These are phyloP conservation scores for Fusarium agapanthi DNA, from an alignment of 2,329 filamentous ascomycete genomes.

Conservation along the genomic window DNA sequence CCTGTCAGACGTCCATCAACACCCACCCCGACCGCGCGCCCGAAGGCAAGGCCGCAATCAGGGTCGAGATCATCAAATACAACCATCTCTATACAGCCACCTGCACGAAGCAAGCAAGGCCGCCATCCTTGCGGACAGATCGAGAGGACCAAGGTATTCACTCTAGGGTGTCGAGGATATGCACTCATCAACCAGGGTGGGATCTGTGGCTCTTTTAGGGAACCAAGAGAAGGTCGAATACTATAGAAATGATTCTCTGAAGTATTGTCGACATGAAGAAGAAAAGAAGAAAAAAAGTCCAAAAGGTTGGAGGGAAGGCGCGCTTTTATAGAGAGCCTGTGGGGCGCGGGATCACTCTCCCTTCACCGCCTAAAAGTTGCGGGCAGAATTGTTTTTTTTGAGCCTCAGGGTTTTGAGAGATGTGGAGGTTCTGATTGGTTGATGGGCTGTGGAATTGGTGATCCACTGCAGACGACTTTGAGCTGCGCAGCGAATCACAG, in stretches of 20 bases:
- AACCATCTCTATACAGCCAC: constrained; percentile 82
- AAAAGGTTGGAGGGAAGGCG: constrained; percentile 21
- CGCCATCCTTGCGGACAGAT: constrained; percentile 63
- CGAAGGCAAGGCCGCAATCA: constrained; percentile 75
- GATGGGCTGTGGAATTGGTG: neutral
- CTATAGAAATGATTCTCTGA: constrained; percentile 97
- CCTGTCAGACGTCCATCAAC: constrained; percentile 92
- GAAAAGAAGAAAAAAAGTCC: constrained; percentile 56
- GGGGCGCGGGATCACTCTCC: constrained; percentile 23
- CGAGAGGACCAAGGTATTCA: constrained; percentile 44
- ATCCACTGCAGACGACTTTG: constrained; percentile 3
- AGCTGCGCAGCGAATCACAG: neutral
- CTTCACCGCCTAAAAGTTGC: constrained; percentile 50
- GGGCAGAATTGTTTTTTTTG: constrained; percentile 36
- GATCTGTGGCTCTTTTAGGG: constrained; percentile 91
- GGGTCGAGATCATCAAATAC: constrained; percentile 88
- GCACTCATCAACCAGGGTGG: constrained; percentile 61
- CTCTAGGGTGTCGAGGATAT: constrained; percentile 76
- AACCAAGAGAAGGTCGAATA: constrained; percentile 92
- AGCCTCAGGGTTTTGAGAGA: neutral
- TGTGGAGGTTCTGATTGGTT: neutral
- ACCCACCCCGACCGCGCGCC: constrained; percentile 82
- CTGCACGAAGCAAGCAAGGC: constrained; percentile 38
- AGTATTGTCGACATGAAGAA: constrained; percentile 71
- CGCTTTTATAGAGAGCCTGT: constrained; percentile 30